Evolutionary conservation across 2,329 filamentous ascomycete species (phyloP).

Genomic region (Fusarium algeriense): DNA sequence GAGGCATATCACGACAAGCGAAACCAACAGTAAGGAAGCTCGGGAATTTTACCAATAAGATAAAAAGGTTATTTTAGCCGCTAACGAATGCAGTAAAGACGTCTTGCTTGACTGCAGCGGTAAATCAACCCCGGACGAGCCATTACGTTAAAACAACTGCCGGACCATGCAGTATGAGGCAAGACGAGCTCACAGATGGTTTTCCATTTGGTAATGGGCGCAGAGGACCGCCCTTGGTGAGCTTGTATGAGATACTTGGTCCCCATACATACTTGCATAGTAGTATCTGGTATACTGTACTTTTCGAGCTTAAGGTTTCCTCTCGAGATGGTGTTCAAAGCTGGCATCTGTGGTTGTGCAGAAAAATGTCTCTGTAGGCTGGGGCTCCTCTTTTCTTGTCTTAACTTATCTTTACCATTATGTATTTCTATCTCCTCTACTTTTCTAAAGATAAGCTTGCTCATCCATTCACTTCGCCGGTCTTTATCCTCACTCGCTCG

Average conservation of each 20-base stretch:
- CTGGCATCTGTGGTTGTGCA: conserved; percentile 30
- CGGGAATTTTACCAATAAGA: conserved; percentile 33
- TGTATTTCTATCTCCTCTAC: conserved; percentile 55
- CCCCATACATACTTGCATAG: not conserved
- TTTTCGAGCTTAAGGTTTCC: not conserved
- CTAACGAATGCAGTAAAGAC: conserved; percentile 7
- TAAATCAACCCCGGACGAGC: conserved; percentile 42
- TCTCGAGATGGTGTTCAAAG: conserved; percentile 31
- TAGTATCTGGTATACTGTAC: conserved; percentile 17
- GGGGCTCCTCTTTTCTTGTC: conserved; percentile 41
- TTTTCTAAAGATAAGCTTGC: conserved; percentile 50
- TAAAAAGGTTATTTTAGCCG: conserved; percentile 45
- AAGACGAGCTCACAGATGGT: conserved; percentile 40
- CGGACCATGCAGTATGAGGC: conserved; percentile 50
- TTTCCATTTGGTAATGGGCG: conserved; percentile 50
- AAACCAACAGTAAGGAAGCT: conserved; percentile 21
- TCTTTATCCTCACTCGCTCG: conserved; percentile 35
- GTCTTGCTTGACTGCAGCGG: conserved; percentile 29
- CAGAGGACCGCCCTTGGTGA: conserved; percentile 41
- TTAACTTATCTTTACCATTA: conserved; percentile 52
- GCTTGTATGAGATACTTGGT: conserved; percentile 32
- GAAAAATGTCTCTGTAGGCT: conserved; percentile 34
- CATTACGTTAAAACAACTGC: conserved; percentile 50
- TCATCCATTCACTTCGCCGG: conserved; percentile 30
- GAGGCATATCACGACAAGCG: conserved; percentile 18